Base-by-base conservation (phyloP, 2,329 filamentous ascomycete genomes). In the Aspergillus jensenii region DNA sequence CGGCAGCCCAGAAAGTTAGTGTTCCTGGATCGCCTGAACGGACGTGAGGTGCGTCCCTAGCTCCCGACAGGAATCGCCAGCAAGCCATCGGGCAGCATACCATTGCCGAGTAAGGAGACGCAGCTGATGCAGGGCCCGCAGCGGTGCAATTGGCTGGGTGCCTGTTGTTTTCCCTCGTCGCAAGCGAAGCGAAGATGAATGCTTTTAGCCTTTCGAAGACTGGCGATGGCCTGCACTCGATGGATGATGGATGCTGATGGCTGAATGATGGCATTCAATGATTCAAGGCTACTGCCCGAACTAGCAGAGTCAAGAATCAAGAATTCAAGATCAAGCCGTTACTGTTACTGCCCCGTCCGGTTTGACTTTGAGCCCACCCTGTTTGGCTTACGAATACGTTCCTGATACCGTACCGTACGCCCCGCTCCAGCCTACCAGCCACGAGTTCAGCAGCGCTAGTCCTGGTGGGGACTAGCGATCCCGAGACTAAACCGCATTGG, bases 401-500 rank as follows among this genome's bases (percentile, higher is more conserved):
- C 27, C 27, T 48, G 19, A 27, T 27, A 25, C 44, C 23, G 44
- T 46, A 46, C 23, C 14, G 8, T 46, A 31, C 27, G 27, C 27
- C 27, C 27, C 27, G 27, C 27, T 9, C 27, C 8, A 31, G 27
- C 27, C 27, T 31, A 46, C 44, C 44, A 44, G 41, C 41, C 41
- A 44, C 41, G 41, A 27, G 23, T 25, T 14, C 35, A n/a, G 35
- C 6, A 7, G 35, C 35, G 12, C 35, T 37, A 37, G 15, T 14
- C 35, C 14, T 12, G 15, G 15, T n/a, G 15, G 35, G 35, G 35
- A n/a, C 6, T 31, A 58, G 37, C 35, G 19, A 23, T 47, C 39
- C 33, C 52, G 51, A 49, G 49, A 9, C 40, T 56, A 60, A 52
- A 37, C 61, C 59, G 5, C 23, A 51, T 64, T 41, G 53, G 55